phyloP scores from a whole-genome alignment of 352 stramenopile species.

The Bremia lactucae region DNA sequence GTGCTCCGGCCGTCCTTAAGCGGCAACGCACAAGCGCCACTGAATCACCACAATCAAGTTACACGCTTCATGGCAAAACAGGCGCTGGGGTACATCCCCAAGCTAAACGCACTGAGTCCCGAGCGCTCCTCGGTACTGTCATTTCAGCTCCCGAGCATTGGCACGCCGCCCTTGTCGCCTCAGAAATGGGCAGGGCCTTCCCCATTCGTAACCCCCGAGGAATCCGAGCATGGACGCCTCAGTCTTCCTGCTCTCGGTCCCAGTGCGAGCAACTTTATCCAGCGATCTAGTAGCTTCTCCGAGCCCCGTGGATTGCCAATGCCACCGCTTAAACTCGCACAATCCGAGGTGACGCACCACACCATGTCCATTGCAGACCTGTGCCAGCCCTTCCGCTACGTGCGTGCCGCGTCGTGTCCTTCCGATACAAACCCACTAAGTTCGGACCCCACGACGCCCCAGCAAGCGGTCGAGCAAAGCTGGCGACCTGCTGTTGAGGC shows the following conservation, averaged over 20 bases:
- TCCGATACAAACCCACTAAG: slow-evolving; percentile 41
- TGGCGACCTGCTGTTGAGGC: slow-evolving; percentile 15
- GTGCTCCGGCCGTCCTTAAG: neutral
- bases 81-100: slow-evolving; percentile 46
- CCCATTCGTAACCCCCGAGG: slow-evolving; percentile 10
- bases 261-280: slow-evolving; percentile 12
- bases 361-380: slow-evolving; percentile 37
- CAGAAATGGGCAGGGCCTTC: slow-evolving; percentile 25
- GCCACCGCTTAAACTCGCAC: slow-evolving; percentile 25
- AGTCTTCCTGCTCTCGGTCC: slow-evolving; percentile 14
- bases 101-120: slow-evolving; percentile 24
- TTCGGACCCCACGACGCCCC: slow-evolving; percentile 3
- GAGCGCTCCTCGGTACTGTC: slow-evolving; percentile 18
- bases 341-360: slow-evolving; percentile 15
- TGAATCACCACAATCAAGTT: slow-evolving; percentile 42
- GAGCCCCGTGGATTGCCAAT: slow-evolving; percentile 26
- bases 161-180: slow-evolving; percentile 35
- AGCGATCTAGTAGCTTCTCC: slow-evolving; percentile 24
- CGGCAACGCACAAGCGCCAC: slow-evolving; percentile 9
- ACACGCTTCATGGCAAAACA: slow-evolving; percentile 59
- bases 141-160: slow-evolving; percentile 40
- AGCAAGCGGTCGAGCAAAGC: slow-evolving; percentile 5
- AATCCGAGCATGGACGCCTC: slow-evolving; percentile 7
- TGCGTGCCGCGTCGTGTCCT: slow-evolving; percentile 56
- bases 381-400: slow-evolving; percentile 48